A percentile compares a stretch with the other conserved stretches of the same genome.
Evolutionary conservation across 306 rosid genomes (phyloP).

Genomic region (Hylodesmum podocarpum): DNA sequence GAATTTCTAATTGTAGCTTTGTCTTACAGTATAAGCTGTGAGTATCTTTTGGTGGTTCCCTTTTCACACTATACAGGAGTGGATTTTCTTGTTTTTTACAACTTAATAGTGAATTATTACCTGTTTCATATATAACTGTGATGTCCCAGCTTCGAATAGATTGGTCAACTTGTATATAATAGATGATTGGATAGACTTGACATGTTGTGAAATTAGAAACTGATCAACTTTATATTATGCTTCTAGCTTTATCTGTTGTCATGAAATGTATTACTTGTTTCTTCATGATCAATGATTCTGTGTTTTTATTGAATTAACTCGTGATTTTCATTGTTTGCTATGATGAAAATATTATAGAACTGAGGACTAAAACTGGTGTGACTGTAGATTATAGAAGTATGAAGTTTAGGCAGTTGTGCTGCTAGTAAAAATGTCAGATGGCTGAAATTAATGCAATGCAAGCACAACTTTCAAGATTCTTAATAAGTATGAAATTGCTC

Average conservation of each 20-base stretch:
- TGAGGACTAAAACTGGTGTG: constrained; percentile 57
- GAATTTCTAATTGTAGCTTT: constrained; percentile 8
- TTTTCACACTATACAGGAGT: not conserved
- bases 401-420: constrained; percentile 50
- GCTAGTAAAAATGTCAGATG: constrained; percentile 48
- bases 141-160: not conserved
- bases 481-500: constrained; percentile 52
- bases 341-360: constrained; percentile 50
- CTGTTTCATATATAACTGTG: not conserved
- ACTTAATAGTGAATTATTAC: not conserved
- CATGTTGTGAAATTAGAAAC: constrained; percentile 9
- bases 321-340: constrained; percentile 20
- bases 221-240: constrained; percentile 5
- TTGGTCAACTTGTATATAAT: not conserved
- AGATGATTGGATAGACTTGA: constrained; percentile 12
- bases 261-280: not conserved
- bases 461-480: constrained; percentile 55
- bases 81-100: constrained; percentile 7
- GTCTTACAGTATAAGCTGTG: not conserved
- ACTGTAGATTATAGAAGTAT: constrained; percentile 50
- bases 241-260: not conserved
- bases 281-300: not conserved
- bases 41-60: not conserved
- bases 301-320: constrained; percentile 6
- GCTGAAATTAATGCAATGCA: constrained; percentile 46